Base-by-base conservation (phyloP, 352 stramenopile species). In the Heterotrichella gracilis region DNA sequence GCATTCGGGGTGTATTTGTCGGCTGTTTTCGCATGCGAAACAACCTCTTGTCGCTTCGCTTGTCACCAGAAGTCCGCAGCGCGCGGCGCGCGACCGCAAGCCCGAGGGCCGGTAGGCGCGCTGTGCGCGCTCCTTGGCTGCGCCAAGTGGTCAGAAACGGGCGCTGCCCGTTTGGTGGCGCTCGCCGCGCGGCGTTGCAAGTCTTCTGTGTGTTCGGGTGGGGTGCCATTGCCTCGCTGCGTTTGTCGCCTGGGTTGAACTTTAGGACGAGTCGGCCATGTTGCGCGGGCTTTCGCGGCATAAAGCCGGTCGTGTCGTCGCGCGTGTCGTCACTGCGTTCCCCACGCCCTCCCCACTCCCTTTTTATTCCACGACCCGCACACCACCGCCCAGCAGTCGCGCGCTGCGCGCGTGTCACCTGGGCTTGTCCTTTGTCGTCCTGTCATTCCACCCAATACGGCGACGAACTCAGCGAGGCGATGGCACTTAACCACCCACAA, bases 331-430 rank as follows among this genome's bases (percentile, higher is more conserved):
- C 32, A 53, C 32, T 53, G 32, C 32, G 32, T 53, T 53, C 32
- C 32, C 32, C 32, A 53, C 9, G 32, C 9, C 9, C n/a, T 53
- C 32, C 32, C 32, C 32, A 53, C 32, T 53, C 32, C 32, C 32
- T 53, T 53, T 53, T 53, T 53, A 53, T 53, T 53, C 32, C 32
- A 53, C 32, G 32, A 53, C 32, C 32, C 32, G 32, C 32, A 53
- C 32, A 53, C 32, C 32, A 53, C 32, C 32, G 32, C 32, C 32
- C 32, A 53, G 32, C 32, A 53, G 32, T 53, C 32, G 32, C 32
- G 32, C 32, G 32, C 32, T 53, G 32, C 32, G 32, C 32, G 32
- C 32, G 32, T 53, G 32, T 53, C 32, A 53, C 32, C 32, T 53
- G 32, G 32, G 32, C 32, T 53, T 53, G 32, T 53, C 32, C 32